Evolutionary conservation across 441 rosid genomes (phyloP), one percentile per base, ranked within the genome.

Genomic region (Mallotus japonicus): DNA sequence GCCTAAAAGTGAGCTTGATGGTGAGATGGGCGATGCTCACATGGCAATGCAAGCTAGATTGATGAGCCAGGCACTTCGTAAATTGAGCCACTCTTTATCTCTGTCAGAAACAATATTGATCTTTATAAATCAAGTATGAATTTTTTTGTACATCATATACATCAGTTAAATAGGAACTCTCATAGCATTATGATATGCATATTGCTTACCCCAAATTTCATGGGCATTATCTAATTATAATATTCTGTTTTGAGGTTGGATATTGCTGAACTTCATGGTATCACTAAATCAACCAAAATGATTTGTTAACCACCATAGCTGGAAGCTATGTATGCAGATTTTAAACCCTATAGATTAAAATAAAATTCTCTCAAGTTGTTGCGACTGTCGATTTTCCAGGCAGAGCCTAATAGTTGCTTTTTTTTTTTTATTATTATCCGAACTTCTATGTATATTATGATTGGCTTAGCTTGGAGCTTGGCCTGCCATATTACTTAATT

Each of bases 21-120:
- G 99, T 0, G 98, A 92, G 90, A 95, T 95, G 98, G 99, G 99
- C 71, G 97, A 95, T 83, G 99, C 98, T 68, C 98, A 95, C 83
- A 92, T 95, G 97, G 99, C 99, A 79, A 84, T 95, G 97, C 98
- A 92, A 86, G 98, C 99, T 67, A 90, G 99, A 79, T 80, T 95
- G 79, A 95, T 95, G 99, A 93, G 97, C 80, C 98, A 93, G 83
- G 98, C 98, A 19, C 95, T 95, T 64, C 96, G 97, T 78, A 95
- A 95, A 80, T 73, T 95, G 77, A 93, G 99, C 80, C 98, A 95
- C 82, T 93, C 98, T 53, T 83, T 95, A 75, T 92, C 97, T 2
- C 73, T 84, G 71, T 91, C 99, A 0, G 93, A 91, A 81, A 88
- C 97, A 20, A 80, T 91, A 66, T 81, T 95, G 78, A 86, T 95